These are phyloP conservation scores for Neonectria punicea DNA, from an alignment of 2,329 filamentous ascomycete species.

Conservation along the genomic window DNA sequence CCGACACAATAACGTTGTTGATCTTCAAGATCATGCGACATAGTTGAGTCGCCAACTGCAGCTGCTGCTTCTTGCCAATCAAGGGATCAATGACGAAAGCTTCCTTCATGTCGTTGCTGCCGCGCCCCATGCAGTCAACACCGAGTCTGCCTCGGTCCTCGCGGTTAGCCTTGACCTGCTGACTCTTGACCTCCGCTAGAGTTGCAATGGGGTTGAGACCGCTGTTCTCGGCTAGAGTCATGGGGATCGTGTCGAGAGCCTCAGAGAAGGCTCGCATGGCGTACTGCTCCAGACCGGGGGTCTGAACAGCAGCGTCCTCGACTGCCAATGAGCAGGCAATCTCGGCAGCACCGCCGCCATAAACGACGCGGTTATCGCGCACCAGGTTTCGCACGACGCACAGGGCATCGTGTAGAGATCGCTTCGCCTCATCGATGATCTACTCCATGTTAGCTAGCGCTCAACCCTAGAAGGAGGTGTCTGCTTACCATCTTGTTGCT, in stretches of 20 bases:
- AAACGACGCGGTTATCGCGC: conserved; percentile 95
- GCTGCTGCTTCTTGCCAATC: conserved; percentile 97
- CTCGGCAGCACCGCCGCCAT: conserved; percentile 95
- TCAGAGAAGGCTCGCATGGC: conserved; percentile 98
- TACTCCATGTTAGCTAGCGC: conserved; percentile 50
- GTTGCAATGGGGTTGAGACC: conserved; percentile 96
- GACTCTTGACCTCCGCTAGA: conserved; percentile 92
- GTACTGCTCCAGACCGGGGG: conserved; percentile 97
- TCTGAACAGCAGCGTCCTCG: conserved; percentile 94
- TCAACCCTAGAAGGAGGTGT: not conserved
- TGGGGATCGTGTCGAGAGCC: conserved; percentile 90
- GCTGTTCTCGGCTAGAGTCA: conserved; percentile 97
- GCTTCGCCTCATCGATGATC: conserved; percentile 99
- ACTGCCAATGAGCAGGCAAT: conserved; percentile 97
- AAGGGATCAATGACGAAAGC: conserved; percentile 98
- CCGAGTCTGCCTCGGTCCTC: conserved; percentile 73
- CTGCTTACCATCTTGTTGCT: conserved; percentile 96
- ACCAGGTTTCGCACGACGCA: conserved; percentile 98
- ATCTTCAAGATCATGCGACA: conserved; percentile 98
- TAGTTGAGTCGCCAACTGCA: conserved; percentile 94
- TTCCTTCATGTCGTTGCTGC: conserved; percentile 96
- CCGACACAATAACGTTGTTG: conserved; percentile 95
- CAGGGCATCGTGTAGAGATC: conserved; percentile 95
- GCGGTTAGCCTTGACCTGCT: conserved; percentile 82
- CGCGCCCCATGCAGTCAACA: conserved; percentile 97